Percentiles rank a stretch among this genome's conserved stretches.
phyloP scores from a whole-genome alignment of 2,329 filamentous ascomycete genomes.

The Colletotrichum ledebouriae region DNA sequence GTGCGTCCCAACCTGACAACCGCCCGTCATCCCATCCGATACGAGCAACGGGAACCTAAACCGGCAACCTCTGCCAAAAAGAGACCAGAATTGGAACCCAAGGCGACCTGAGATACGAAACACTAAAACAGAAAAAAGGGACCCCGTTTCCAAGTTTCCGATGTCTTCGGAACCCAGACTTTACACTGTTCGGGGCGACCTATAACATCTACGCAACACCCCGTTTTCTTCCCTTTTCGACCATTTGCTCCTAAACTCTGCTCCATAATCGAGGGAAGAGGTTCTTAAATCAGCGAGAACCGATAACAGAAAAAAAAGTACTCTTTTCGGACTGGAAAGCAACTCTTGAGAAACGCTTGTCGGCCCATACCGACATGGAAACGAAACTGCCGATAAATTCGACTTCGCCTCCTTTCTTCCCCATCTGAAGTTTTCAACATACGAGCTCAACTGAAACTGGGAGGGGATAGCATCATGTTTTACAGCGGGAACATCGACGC shows the following conservation, averaged over 20 bases:
- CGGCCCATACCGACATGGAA: conserved; percentile 21
- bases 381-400: conserved; percentile 5
- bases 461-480: conserved; percentile 9
- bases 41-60: conserved; percentile 33
- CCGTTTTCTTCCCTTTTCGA: conserved; percentile 18
- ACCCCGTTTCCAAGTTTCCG: conserved; percentile 18
- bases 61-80: conserved; percentile 24
- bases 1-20: conserved; percentile 40
- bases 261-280: no score
- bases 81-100: not conserved
- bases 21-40: conserved; percentile 36
- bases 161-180: conserved; percentile 19
- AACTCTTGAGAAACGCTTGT: not conserved
- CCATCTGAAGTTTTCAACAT: conserved; percentile 14
- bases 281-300: not conserved
- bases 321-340: conserved; percentile 20
- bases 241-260: not conserved
- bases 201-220: conserved; percentile 27
- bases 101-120: not conserved
- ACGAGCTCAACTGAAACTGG: conserved; percentile 39
- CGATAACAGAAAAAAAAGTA: no score
- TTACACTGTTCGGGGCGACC: conserved; percentile 7
- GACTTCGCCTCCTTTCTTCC: conserved; percentile 28
- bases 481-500: conserved; percentile 9
- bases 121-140: conserved; percentile 19